Evolutionary conservation across 164 flowering plant genomes (phyloP).

Genomic region (Warburgia ugandensis): DNA sequence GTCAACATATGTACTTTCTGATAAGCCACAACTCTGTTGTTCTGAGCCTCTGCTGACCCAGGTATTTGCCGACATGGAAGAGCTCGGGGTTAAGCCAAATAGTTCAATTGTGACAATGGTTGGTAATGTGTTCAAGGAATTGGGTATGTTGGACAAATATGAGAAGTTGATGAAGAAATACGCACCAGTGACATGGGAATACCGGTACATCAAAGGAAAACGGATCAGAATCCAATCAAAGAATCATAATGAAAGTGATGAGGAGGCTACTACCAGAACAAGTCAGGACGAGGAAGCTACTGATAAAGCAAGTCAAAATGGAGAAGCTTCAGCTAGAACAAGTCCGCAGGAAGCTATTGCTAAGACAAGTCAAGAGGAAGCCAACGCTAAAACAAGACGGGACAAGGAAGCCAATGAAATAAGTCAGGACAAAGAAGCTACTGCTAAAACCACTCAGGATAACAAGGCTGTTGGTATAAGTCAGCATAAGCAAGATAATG

Average conservation of each 20-base stretch:
- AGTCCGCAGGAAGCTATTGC: too few relatives aligned
- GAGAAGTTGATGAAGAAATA: constrained; percentile 61
- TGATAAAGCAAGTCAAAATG: too few relatives aligned
- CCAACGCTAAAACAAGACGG: too few relatives aligned
- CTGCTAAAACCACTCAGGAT: too few relatives aligned
- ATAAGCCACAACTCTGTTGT: background rate
- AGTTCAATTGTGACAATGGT: constrained; percentile 52
- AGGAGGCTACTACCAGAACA: too few relatives aligned
- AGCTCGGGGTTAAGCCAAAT: constrained; percentile 67
- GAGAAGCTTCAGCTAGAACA: too few relatives aligned
- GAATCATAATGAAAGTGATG: constrained; percentile 11
- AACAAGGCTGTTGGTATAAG: too few relatives aligned
- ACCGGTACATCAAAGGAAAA: constrained; percentile 68
- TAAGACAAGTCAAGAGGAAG: too few relatives aligned
- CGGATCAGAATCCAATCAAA: constrained; percentile 51
- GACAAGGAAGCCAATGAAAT: too few relatives aligned
- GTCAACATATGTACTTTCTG: background rate
- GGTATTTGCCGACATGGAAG: constrained; percentile 98
- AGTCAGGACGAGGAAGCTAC: too few relatives aligned
- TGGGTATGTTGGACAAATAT: constrained; percentile 77
- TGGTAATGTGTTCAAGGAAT: constrained; percentile 66
- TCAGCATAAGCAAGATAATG: too few relatives aligned
- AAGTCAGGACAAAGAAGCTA: too few relatives aligned
- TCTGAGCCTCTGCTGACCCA: constrained; percentile 9
- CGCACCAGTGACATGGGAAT: constrained; percentile 82